phyloP scores from a whole-genome alignment of 352 stramenopile genomes.

The Globisporangium acanthophoron region DNA sequence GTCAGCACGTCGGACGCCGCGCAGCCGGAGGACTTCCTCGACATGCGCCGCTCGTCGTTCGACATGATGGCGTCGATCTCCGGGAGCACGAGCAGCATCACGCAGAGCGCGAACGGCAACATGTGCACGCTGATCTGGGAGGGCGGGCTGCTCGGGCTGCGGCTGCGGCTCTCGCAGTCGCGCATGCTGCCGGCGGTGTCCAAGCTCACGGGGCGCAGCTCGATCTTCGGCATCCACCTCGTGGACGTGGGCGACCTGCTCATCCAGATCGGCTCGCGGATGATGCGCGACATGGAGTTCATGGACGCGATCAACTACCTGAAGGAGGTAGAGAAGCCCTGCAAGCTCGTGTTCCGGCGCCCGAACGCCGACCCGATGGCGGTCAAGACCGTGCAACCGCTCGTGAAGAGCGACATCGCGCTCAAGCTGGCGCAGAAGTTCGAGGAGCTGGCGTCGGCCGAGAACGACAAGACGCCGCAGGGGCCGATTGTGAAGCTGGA shows the following conservation, averaged over 20 bases:
- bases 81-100: slow-evolving; percentile 54
- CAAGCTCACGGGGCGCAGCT: slow-evolving; percentile 81
- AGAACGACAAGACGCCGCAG: slow-evolving; percentile 66
- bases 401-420: slow-evolving; percentile 63
- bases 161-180: slow-evolving; percentile 77
- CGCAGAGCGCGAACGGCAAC: slow-evolving; percentile 50
- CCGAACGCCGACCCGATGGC: slow-evolving; percentile 69
- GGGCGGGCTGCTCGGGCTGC: slow-evolving; percentile 65
- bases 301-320: slow-evolving; percentile 78
- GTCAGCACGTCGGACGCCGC: slow-evolving; percentile 7
- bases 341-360: slow-evolving; percentile 68
- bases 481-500: slow-evolving; percentile 71
- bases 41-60: slow-evolving; percentile 59
- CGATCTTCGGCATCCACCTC: slow-evolving; percentile 81
- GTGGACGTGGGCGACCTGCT: slow-evolving; percentile 82
- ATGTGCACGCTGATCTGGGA: slow-evolving; percentile 83
- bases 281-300: slow-evolving; percentile 80
- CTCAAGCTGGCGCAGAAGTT: slow-evolving; percentile 74
- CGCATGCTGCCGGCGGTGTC: slow-evolving; percentile 75
- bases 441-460: slow-evolving; percentile 58
- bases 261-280: slow-evolving; percentile 59
- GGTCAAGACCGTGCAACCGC: slow-evolving; percentile 67
- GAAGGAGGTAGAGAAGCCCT: slow-evolving; percentile 76
- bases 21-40: slow-evolving; percentile 45
- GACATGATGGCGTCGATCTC: slow-evolving; percentile 69